phyloP scores from a whole-genome alignment of 495 filamentous ascomycete genomes.

The Articulospora tetracladia region DNA sequence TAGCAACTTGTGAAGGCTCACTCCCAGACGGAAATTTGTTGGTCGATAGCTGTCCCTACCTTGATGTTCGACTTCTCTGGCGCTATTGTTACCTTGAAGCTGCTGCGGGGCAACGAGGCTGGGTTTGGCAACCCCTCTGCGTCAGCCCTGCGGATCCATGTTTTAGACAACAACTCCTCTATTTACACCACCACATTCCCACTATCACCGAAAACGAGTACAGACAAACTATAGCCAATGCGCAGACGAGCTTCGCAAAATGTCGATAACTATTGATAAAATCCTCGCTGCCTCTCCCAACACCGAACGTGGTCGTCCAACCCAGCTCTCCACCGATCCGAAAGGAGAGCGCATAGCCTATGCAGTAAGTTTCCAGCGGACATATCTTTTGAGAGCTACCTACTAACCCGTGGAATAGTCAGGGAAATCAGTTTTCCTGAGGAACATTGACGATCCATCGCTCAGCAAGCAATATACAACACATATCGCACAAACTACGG shows the following conservation, averaged over 20 bases:
- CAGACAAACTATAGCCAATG: background rate
- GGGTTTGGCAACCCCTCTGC: background rate
- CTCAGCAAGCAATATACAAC: conserved; percentile 81
- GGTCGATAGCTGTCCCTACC: no score
- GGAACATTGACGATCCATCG: conserved; percentile 85
- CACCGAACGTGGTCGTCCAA: conserved; percentile 83
- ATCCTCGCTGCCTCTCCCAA: conserved; percentile 61
- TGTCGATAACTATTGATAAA: conserved; percentile 51
- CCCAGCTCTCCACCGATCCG: conserved; percentile 81
- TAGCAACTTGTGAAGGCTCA: no score
- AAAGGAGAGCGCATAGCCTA: conserved; percentile 94
- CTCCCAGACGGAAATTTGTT: no score
- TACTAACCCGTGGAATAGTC: conserved; percentile 50
- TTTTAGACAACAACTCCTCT: background rate
- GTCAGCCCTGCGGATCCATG: background rate
- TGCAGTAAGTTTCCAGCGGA: conserved; percentile 56
- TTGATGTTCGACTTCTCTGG: no score
- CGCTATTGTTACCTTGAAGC: no score
- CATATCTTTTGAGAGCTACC: background rate
- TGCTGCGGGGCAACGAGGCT: background rate
- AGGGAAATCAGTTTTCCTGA: conserved; percentile 93
- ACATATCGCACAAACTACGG: conserved; percentile 83
- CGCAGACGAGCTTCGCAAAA: conserved; percentile 15
- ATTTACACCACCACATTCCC: background rate
- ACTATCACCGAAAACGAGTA: background rate